Evolutionary conservation across 352 stramenopile species (phyloP), one percentile per base, ranked within the genome.

Genomic region (Stephanocyclus meneghinianus): DNA sequence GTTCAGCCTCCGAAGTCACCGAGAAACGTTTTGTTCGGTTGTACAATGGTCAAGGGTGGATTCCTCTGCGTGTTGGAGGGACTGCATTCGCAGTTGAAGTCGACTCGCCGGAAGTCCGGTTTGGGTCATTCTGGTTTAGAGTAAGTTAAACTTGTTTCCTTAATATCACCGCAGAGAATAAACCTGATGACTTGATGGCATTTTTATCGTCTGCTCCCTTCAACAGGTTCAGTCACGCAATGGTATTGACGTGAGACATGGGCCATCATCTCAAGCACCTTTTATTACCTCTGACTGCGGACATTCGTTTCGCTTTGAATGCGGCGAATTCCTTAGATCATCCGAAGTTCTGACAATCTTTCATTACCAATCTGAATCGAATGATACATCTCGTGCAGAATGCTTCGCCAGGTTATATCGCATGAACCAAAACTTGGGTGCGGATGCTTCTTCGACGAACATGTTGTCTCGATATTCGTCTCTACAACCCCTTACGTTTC

Each of bases 81-180:
- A 88, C 83, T n/a, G 30, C 47, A 37, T 79, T 63, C 47, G 66
- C 63, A 26, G 30, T 63, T 64, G 75, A 84, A 42, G 74, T 88
- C 29, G 37, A 74, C 21, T 16, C 64, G 51, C 88, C 88, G 16
- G 83, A 93, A 26, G 75, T 84, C 71, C 55, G 86, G 64, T 80
- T 80, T 73, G 88, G 88, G 32, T 93, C 88, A 8, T 91, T 93
- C 76, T 93, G 88, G 88, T 91, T 92, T 55, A 56, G 88, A 67
- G 86, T 93, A 35, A 13, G 51, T 60, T 30, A 32, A 35, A 32
- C 26, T 32, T 13, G 11, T 40, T 16, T 32, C 26, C 26, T 35
- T 2, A 55, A 21, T 55, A 21, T 26, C 18, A 55, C 13, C 10
- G 18, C 3, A 21, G 5, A 26, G 5, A 55, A 26, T 55, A 16